phyloP scores from a whole-genome alignment of 129 eudicot genomes.

The Saussurea involucrata region DNA sequence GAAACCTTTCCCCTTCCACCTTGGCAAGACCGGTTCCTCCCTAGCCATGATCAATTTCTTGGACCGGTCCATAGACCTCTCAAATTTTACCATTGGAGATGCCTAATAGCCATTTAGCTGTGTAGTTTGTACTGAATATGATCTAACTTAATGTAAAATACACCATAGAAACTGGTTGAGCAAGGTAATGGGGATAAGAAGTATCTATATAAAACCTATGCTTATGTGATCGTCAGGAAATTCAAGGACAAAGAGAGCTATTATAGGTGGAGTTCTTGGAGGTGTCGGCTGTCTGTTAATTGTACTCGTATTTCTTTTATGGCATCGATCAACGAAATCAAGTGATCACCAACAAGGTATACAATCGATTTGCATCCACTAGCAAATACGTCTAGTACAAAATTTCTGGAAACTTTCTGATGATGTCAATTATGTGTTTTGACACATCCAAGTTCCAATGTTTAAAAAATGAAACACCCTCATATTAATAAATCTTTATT shows the following conservation, averaged over 20 bases:
- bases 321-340: conserved; percentile 21
- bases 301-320: conserved; percentile 8
- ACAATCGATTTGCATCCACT: not conserved
- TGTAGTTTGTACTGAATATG: no score
- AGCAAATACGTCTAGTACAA: not conserved
- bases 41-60: no score
- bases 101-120: no score
- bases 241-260: conserved; percentile 26
- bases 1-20: no score
- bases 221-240: conserved; percentile 8
- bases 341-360: conserved; percentile 38
- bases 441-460: not conserved
- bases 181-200: not conserved
- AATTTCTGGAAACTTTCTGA: not conserved
- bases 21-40: no score
- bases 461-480: not conserved
- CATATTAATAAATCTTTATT: not conserved
- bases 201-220: not conserved
- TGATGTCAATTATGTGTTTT: not conserved
- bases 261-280: conserved; percentile 29
- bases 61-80: no score
- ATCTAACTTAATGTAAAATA: no score
- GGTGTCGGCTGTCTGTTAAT: conserved; percentile 13
- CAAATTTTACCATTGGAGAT: no score
- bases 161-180: no score